These are phyloP conservation scores for Xylariaceae sp. DNA, from an alignment of 2,329 filamentous ascomycete genomes.

Conservation along the genomic window DNA sequence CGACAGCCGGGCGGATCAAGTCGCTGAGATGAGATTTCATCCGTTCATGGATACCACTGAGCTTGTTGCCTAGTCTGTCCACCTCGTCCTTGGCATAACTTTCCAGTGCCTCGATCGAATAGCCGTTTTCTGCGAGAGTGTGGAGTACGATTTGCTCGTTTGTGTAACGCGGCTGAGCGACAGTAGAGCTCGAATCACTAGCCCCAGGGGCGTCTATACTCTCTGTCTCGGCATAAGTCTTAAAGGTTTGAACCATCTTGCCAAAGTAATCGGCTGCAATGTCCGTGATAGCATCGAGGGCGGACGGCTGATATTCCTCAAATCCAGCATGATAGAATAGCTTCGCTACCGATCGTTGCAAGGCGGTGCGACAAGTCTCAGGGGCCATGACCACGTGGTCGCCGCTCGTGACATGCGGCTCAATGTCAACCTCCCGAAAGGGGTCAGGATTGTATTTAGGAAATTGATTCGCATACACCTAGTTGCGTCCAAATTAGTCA, in stretches of 20 bases:
- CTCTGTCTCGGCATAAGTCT: conserved; percentile 77
- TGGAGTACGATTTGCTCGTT: conserved; percentile 85
- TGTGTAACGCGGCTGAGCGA: conserved; percentile 64
- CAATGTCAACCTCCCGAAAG: conserved; percentile 81
- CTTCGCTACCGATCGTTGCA: conserved; percentile 89
- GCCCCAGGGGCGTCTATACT: conserved; percentile 57
- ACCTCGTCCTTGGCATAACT: conserved; percentile 88
- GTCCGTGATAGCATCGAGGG: conserved; percentile 84
- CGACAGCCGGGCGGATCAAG: conserved; percentile 82
- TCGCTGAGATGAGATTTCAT: conserved; percentile 94
- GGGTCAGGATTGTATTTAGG: conserved; percentile 91
- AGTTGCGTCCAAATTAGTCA: conserved; percentile 25
- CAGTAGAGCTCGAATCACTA: conserved; percentile 37
- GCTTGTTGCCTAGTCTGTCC: conserved; percentile 76
- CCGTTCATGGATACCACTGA: conserved; percentile 82
- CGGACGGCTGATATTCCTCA: conserved; percentile 93
- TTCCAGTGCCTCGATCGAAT: conserved; percentile 77
- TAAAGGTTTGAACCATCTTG: conserved; percentile 76
- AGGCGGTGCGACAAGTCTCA: conserved; percentile 73
- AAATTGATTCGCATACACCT: conserved; percentile 98
- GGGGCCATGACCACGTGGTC: conserved; percentile 84
- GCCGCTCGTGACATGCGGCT: conserved; percentile 84
- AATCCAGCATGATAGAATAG: conserved; percentile 96
- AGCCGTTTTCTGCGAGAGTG: conserved; percentile 76
- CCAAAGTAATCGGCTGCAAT: conserved; percentile 85